These are phyloP conservation scores for Aleurites moluccanus DNA, from an alignment of 441 rosid species.

Conservation along the genomic window DNA sequence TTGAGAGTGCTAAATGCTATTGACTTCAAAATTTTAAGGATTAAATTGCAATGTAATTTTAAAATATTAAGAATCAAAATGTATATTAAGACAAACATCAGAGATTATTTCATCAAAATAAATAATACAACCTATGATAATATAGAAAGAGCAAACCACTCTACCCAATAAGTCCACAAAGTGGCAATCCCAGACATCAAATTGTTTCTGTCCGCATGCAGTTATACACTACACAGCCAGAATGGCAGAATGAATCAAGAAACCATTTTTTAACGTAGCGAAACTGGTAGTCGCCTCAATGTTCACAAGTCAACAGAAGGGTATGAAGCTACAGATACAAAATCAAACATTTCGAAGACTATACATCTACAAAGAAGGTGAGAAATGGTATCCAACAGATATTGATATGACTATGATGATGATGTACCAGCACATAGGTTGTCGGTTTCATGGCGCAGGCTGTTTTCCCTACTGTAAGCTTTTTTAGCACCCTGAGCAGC, in stretches of 20 bases:
- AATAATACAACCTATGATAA: too few relatives aligned
- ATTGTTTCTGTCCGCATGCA: too few relatives aligned
- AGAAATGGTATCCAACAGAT: background rate
- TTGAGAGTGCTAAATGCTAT: too few relatives aligned
- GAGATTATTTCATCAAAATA: too few relatives aligned
- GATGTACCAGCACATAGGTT: constrained; percentile 36
- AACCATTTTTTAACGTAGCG: background rate
- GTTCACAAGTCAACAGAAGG: constrained; percentile 16
- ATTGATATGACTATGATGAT: constrained; percentile 22
- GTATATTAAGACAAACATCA: too few relatives aligned
- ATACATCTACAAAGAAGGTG: background rate
- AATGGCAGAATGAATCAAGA: background rate
- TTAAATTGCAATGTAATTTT: too few relatives aligned
- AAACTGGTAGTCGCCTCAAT: background rate
- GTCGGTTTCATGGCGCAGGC: constrained; percentile 64
- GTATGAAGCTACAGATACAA: background rate
- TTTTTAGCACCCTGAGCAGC: constrained; percentile 68
- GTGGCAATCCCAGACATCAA: too few relatives aligned
- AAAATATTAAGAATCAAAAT: too few relatives aligned
- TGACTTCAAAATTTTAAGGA: too few relatives aligned
- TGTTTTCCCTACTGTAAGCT: constrained; percentile 70
- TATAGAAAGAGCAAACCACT: too few relatives aligned
- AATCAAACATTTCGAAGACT: background rate
- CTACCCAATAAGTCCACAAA: too few relatives aligned
- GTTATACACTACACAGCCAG: background rate